phyloP scores from a whole-genome alignment of 2,329 filamentous ascomycete genomes.

The Fusarium sp. region DNA sequence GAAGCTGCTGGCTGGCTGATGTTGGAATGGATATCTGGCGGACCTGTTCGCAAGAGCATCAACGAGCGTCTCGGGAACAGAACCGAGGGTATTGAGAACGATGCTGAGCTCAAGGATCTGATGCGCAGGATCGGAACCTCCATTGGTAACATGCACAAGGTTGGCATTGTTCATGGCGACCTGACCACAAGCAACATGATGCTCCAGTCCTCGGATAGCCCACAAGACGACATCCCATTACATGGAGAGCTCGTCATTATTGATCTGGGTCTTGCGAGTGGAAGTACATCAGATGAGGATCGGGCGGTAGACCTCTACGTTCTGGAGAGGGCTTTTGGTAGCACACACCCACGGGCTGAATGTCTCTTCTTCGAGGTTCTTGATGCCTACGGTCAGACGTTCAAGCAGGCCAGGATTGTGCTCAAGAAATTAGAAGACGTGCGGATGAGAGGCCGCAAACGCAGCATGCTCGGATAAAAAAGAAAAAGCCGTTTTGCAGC shows the following conservation, averaged over 20 bases:
- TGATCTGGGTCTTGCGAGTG: slow-evolving; percentile 90
- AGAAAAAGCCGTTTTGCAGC: slow-evolving; percentile 38
- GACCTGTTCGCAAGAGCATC: slow-evolving; percentile 73
- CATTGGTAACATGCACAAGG: slow-evolving; percentile 79
- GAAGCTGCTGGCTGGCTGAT: slow-evolving; percentile 75
- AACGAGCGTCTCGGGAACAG: slow-evolving; percentile 71
- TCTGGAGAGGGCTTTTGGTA: slow-evolving; percentile 90
- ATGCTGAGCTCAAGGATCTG: slow-evolving; percentile 64
- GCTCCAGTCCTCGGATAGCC: slow-evolving; percentile 59
- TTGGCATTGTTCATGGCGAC: slow-evolving; percentile 93
- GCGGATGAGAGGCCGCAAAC: slow-evolving; percentile 90
- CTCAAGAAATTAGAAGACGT: slow-evolving; percentile 90
- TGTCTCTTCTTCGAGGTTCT: slow-evolving; percentile 78
- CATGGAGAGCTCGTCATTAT: slow-evolving; percentile 87
- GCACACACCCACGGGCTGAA: slow-evolving; percentile 90
- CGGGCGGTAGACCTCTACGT: slow-evolving; percentile 96
- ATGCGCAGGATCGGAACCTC: slow-evolving; percentile 76
- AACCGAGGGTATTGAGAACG: slow-evolving; percentile 51
- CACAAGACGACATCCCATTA: slow-evolving; percentile 46
- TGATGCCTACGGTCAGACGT: slow-evolving; percentile 75
- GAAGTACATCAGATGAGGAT: slow-evolving; percentile 87
- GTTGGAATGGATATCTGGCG: slow-evolving; percentile 85
- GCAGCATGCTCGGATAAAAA: slow-evolving; percentile 88
- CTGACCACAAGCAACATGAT: slow-evolving; percentile 98
- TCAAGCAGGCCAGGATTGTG: slow-evolving; percentile 77